These are phyloP conservation scores for Quercus cerris DNA, from an alignment of 306 rosid species.

Conservation along the genomic window DNA sequence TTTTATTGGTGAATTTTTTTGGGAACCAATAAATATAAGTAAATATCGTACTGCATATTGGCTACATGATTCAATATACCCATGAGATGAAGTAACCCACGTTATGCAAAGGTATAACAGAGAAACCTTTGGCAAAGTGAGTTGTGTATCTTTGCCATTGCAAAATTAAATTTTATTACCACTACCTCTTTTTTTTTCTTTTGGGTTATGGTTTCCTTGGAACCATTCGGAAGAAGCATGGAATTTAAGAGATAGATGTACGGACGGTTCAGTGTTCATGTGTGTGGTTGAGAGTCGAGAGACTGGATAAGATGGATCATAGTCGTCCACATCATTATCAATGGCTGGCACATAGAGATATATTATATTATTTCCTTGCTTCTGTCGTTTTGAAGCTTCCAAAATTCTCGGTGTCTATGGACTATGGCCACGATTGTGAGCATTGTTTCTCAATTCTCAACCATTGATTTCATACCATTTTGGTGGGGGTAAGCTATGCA, in stretches of 20 bases:
- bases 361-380: slow-evolving; percentile 6
- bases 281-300: not conserved
- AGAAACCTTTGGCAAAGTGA: too few relatives aligned
- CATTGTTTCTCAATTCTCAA: not conserved
- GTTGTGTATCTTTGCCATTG: too few relatives aligned
- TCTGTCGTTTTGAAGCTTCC: slow-evolving; percentile 44
- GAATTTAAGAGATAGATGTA: not conserved
- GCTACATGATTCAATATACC: too few relatives aligned
- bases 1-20: slow-evolving; percentile 23
- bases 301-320: slow-evolving; percentile 30
- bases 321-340: slow-evolving; percentile 27
- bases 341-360: not conserved
- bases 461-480: not conserved
- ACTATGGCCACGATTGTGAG: not conserved
- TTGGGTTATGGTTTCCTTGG: too few relatives aligned
- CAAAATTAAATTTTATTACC: too few relatives aligned
- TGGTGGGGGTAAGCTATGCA: not conserved
- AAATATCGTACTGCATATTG: not conserved
- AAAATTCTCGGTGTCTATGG: slow-evolving; percentile 25
- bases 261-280: not conserved
- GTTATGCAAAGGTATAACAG: too few relatives aligned
- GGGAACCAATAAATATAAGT: slow-evolving; percentile 1
- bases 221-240: too few relatives aligned
- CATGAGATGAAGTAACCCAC: too few relatives aligned
- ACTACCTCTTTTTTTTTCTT: too few relatives aligned